Conservation (phyloP, 2,329 filamentous ascomycete genomes). For the Stachybotrys chartarum region DNA sequence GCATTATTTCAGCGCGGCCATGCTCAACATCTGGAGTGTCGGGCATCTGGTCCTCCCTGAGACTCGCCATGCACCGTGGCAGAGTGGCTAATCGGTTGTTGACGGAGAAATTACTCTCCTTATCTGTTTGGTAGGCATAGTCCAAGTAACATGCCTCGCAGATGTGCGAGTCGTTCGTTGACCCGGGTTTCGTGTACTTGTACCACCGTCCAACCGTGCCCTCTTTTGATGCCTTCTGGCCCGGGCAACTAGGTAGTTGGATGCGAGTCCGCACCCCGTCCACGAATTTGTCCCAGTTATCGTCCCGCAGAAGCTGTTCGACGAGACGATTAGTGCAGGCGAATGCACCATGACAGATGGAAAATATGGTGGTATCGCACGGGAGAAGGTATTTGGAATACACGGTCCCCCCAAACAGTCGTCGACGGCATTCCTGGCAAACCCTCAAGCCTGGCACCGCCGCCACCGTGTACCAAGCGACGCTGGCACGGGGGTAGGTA, state of each 20-base stretch:
- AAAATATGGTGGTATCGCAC: background rate
- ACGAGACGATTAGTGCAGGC: slow-evolving; percentile 1
- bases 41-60: background rate
- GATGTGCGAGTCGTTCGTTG: slow-evolving; percentile 1
- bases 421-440: slow-evolving; percentile 2
- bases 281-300: slow-evolving; percentile 2
- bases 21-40: slow-evolving; percentile 1
- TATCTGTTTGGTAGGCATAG: slow-evolving; percentile 3
- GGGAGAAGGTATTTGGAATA: background rate
- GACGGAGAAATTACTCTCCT: background rate
- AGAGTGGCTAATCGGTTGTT: background rate
- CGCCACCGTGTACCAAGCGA: background rate
- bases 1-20: slow-evolving; percentile 2
- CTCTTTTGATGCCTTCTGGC: background rate
- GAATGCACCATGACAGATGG: slow-evolving; percentile 2
- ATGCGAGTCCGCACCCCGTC: slow-evolving; percentile 1
- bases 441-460: slow-evolving; percentile 1
- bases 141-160: slow-evolving; percentile 3
- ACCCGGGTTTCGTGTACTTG: background rate
- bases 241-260: background rate
- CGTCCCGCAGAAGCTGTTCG: background rate
- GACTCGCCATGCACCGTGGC: slow-evolving; percentile 3
- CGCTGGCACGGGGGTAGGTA: background rate
- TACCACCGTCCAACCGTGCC: slow-evolving; percentile 1
- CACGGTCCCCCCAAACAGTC: slow-evolving; percentile 1